These are phyloP conservation scores for Thuja plicata DNA, from an alignment of 83 land plant genomes.

Conservation along the genomic window DNA sequence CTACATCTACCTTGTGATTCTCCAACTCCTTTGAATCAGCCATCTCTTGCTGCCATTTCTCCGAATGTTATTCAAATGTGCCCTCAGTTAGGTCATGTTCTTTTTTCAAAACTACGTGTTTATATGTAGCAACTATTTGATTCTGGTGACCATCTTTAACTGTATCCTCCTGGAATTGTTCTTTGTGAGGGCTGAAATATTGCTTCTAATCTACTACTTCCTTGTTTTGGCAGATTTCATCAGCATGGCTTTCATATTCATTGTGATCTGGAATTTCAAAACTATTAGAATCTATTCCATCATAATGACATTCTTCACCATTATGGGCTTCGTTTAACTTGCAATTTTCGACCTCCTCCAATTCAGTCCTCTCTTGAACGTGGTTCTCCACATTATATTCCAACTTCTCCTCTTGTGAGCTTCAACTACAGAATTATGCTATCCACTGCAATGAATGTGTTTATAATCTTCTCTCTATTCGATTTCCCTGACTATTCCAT, in stretches of 20 bases:
- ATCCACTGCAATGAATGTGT: neutral
- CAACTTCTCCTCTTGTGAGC: neutral
- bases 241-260: neutral
- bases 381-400: neutral
- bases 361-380: neutral
- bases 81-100: neutral
- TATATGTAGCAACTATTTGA: neutral
- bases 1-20: neutral
- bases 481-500: too few relatives aligned
- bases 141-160: neutral
- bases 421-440: neutral
- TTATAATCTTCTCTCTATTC: too few relatives aligned
- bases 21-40: neutral
- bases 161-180: neutral
- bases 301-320: neutral
- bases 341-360: neutral
- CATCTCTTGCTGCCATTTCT: too few relatives aligned
- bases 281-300: neutral
- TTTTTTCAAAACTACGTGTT: neutral
- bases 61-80: neutral
- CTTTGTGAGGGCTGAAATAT: neutral
- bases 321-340: neutral
- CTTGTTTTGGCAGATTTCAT: neutral
- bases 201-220: neutral
- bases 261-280: neutral